phyloP scores from a whole-genome alignment of 148 eudicot species.

The Arbutus unedo region DNA sequence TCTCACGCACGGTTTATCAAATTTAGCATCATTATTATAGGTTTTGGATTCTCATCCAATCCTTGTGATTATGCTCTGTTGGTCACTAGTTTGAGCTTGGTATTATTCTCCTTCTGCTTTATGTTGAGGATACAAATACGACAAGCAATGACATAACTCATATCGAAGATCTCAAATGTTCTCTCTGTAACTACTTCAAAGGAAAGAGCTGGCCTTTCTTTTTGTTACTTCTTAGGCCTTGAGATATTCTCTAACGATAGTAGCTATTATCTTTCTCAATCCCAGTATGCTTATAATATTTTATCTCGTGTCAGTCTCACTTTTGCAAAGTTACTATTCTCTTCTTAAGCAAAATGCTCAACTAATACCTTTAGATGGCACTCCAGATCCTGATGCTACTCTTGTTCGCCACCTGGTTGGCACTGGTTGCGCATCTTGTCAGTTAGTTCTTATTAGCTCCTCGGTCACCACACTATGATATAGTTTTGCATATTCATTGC shows the following conservation, averaged over 20 bases:
- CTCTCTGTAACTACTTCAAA: neutral
- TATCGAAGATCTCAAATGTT: neutral
- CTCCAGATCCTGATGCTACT: neutral
- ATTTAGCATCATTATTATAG: neutral
- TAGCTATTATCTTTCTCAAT: neutral
- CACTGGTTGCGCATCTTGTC: neutral
- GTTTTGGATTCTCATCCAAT: neutral
- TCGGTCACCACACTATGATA: too few relatives aligned
- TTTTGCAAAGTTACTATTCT: neutral
- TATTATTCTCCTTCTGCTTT: neutral
- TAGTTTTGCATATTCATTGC: too few relatives aligned
- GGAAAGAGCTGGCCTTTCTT: neutral
- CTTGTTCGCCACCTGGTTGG: neutral
- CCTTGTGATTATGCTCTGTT: neutral
- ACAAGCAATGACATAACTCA: neutral
- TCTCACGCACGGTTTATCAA: neutral
- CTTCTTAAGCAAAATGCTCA: neutral
- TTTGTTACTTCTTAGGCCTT: neutral
- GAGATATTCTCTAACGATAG: neutral
- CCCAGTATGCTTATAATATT: neutral
- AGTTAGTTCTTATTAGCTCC: too few relatives aligned
- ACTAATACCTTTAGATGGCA: neutral
- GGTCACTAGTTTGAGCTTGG: neutral
- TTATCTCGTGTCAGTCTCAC: too few relatives aligned
- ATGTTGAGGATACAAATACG: neutral